Evolutionary conservation across 2,329 filamentous ascomycete species (phyloP), one percentile per base, ranked within the genome.

Genomic region (Cladobotryum mycophilum): DNA sequence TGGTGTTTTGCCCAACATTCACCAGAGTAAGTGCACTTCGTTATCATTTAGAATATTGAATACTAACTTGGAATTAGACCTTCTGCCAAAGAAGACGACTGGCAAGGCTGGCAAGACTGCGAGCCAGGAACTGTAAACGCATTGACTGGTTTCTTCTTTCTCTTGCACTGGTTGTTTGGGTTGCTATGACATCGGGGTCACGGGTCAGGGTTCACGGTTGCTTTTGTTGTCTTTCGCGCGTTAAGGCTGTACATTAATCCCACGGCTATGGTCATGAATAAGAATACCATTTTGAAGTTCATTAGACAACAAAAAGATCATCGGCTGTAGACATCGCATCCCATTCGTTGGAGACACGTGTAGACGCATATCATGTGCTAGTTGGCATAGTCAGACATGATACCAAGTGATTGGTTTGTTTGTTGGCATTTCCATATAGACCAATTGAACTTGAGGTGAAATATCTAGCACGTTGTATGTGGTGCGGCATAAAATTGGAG

Each of bases 31-130:
- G 89, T 82, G 35, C 9, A 25, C 13, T 7, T 1, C 5, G 5
- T 25, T 44, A 12, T 5, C n/a, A 3, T 4, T 17, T 41, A 11
- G 17, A 30, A 4, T 3, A 6, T 22, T 17, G 30, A 34, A 64
- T 60, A 45, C 75, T 79, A 64, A 81, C 67, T 42, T 18, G 43
- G 6, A 49, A 54, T 52, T 67, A 95, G 92, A 99, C 79, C 87
- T 99, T 58, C 85, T 99, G 61, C 93, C 93, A 70, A 97, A 99
- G 90, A 97, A 97, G 89, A 96, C 48, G n/a, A 30, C 93, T 52
- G 81, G 85, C 72, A 96, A 97, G 88, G 80, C 81, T 71, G 88
- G 88, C 76, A 96, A 96, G 85, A 86, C 84, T 71, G 80, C 84
- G 65, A 95, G 89, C 79, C 90, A 96, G 78, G 91, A 96, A 81